A percentile compares a stretch with the other conserved stretches of the same genome.
Evolutionary conservation across 83 land plant species (phyloP).

Genomic region (Thuja plicata): DNA sequence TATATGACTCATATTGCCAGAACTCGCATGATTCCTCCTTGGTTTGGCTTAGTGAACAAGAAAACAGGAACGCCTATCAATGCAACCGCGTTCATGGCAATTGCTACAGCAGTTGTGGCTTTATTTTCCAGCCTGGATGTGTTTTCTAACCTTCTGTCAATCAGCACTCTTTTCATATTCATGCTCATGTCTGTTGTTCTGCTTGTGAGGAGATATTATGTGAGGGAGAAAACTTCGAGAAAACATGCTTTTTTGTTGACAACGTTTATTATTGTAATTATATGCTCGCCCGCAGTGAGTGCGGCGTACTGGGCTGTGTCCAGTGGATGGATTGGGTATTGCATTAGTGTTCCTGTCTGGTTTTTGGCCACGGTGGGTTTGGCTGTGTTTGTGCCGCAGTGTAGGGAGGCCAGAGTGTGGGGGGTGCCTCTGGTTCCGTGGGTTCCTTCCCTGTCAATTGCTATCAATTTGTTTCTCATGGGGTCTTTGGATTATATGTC

Average conservation of each 20-base stretch:
- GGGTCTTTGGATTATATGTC: slow-evolving; percentile 66
- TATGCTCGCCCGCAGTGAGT: slow-evolving; percentile 26
- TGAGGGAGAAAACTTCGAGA: slow-evolving; percentile 38
- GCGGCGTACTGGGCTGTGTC: neutral
- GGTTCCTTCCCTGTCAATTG: slow-evolving; percentile 85
- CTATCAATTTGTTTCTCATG: slow-evolving; percentile 63
- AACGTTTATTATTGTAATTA: slow-evolving; percentile 16
- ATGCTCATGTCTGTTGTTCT: slow-evolving; percentile 78
- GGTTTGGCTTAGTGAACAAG: too few relatives aligned
- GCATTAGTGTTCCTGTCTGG: slow-evolving; percentile 42
- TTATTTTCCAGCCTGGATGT: slow-evolving; percentile 69
- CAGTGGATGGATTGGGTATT: slow-evolving; percentile 29
- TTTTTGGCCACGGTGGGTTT: slow-evolving; percentile 48
- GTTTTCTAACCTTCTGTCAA: slow-evolving; percentile 66
- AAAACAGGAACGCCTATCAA: slow-evolving; percentile 34
- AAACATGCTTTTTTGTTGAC: slow-evolving; percentile 15
- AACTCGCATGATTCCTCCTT: too few relatives aligned
- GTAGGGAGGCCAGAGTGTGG: slow-evolving; percentile 60
- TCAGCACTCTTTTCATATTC: slow-evolving; percentile 77
- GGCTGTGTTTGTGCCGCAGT: slow-evolving; percentile 31
- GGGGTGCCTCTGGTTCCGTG: slow-evolving; percentile 91
- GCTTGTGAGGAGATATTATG: slow-evolving; percentile 72
- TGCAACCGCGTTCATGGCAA: slow-evolving; percentile 58
- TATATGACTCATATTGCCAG: too few relatives aligned
- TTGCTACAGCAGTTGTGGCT: slow-evolving; percentile 59